Evolutionary conservation across 148 eudicot genomes (phyloP), one percentile per base, ranked within the genome.

Genomic region (Chenopodium suecicum): DNA sequence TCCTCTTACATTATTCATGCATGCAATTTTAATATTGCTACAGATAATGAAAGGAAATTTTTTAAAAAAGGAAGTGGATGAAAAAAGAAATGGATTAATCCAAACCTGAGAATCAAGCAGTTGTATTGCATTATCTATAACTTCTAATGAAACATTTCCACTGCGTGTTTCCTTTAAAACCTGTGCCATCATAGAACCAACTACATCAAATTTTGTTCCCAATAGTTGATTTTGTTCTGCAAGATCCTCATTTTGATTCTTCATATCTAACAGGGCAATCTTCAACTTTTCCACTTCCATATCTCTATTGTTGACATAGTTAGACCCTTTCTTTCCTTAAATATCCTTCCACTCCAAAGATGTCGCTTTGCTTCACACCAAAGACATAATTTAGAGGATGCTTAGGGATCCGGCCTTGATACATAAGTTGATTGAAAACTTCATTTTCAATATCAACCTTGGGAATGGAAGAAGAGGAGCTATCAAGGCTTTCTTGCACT

Each of bases 401-500:
- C 13, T 74, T 74, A 74, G 77, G 77, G 27, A 25, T 9, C 4
- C 52, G 23, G 4, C 9, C 46, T 1, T 52, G 27, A 50, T 73
- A 73, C 75, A 73, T 47, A n/a, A 73, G 17, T 9, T 41, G 56
- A 46, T 47, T 46, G 47, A 73, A 73, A 2, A 74, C 34, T 29
- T 52, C 77, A 74, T 52, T 74, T 6, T 74, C 41, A 74, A 74
- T 27, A 25, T 74, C 77, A 48, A 48, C 41, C 29, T 12, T 50
- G 5, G 77, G 5, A 41, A 50, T 74, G 22, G 77, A 50, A 27
- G 63, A 52, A 52, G 50, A 71, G 19, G 74, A 71, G 20, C 7
- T 48, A 7, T 3, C 63, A 74, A 50, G 11, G 29, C 29, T 27
- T 27, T 27, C 29, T 27, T 27, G 29, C 29, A 27, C 29, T 27